Conservation (phyloP, 2,329 filamentous ascomycete species). For the Neopestalotiopsis sp. region DNA sequence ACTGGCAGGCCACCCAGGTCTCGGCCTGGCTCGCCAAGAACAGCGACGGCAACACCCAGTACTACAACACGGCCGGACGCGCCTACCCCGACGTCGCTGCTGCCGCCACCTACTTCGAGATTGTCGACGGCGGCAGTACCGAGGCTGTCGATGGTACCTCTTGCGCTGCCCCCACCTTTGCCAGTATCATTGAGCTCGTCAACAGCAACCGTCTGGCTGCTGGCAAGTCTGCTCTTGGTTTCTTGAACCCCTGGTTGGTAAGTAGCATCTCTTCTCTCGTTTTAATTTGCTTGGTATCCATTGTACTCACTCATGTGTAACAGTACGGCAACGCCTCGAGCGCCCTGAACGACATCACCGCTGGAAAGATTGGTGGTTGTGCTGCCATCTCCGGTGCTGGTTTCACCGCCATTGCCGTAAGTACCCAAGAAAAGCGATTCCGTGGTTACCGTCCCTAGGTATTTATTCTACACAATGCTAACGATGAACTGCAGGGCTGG, state of each 20-base stretch:
- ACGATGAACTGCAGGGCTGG: conserved; percentile 39
- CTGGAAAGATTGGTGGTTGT: conserved; percentile 47
- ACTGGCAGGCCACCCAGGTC: conserved; percentile 51
- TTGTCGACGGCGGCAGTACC: conserved; percentile 33
- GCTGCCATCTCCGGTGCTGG: conserved; percentile 24
- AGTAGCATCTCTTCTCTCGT: conserved; percentile 7
- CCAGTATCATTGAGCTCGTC: conserved; percentile 67
- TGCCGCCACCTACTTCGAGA: conserved; percentile 45
- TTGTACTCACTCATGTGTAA: not conserved
- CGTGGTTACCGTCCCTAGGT: too few species aligned
- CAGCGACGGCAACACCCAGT: conserved; percentile 46
- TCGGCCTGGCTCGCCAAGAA: conserved; percentile 47
- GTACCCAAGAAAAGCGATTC: not conserved
- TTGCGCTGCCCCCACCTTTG: conserved; percentile 66
- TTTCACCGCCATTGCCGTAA: conserved; percentile 41
- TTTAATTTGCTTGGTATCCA: not conserved
- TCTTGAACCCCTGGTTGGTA: conserved; percentile 64
- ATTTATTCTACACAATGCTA: not conserved
- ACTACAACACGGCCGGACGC: conserved; percentile 54
- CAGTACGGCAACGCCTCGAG: conserved; percentile 46
- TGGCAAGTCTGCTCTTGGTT: conserved; percentile 59
- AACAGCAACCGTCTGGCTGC: conserved; percentile 66
- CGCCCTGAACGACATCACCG: conserved; percentile 47
- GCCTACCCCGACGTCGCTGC: conserved; percentile 67
- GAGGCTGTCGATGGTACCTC: conserved; percentile 45